Percentiles rank a stretch among this genome's conserved stretches.
phyloP scores from a whole-genome alignment of 768 basidiomycete genomes.

The Baorangia bicolor region DNA sequence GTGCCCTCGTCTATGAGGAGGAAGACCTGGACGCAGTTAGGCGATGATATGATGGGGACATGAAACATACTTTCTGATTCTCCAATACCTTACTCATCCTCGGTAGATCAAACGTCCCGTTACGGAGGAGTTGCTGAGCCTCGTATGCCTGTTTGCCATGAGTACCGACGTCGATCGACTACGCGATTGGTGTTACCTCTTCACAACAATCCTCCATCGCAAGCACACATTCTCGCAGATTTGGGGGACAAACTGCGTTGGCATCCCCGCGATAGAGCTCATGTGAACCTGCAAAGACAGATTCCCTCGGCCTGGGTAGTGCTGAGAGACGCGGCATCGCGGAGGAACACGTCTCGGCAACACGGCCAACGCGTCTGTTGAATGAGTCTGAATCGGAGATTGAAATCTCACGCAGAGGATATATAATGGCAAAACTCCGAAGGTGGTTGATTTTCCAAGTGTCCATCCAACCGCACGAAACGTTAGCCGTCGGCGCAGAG shows the following conservation, averaged over 20 bases:
- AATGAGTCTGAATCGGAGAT: constrained; percentile 26
- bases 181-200: constrained; percentile 45
- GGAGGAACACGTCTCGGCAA: constrained; percentile 12
- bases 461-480: constrained; percentile 69
- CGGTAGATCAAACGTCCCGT: constrained; percentile 69
- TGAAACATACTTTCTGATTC: constrained; percentile 56
- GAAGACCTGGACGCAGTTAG: constrained; percentile 55
- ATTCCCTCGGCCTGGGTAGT: constrained; percentile 53
- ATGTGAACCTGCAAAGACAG: constrained; percentile 66
- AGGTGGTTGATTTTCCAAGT: constrained; percentile 40
- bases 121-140: constrained; percentile 64
- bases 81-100: constrained; percentile 68
- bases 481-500: constrained; percentile 51
- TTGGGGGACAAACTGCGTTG: constrained; percentile 66
- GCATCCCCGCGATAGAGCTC: constrained; percentile 64
- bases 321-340: constrained; percentile 52
- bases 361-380: constrained; percentile 12
- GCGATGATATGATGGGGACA: neutral
- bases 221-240: constrained; percentile 71
- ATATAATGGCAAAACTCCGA: constrained; percentile 31
- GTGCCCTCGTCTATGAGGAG: constrained; percentile 71
- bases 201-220: constrained; percentile 82
- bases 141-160: constrained; percentile 52
- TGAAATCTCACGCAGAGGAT: constrained; percentile 14
- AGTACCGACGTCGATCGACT: neutral